Percentiles rank a stretch among this genome's conserved stretches.
phyloP scores from a whole-genome alignment of 495 filamentous ascomycete genomes.

The Penicillium coffeae region DNA sequence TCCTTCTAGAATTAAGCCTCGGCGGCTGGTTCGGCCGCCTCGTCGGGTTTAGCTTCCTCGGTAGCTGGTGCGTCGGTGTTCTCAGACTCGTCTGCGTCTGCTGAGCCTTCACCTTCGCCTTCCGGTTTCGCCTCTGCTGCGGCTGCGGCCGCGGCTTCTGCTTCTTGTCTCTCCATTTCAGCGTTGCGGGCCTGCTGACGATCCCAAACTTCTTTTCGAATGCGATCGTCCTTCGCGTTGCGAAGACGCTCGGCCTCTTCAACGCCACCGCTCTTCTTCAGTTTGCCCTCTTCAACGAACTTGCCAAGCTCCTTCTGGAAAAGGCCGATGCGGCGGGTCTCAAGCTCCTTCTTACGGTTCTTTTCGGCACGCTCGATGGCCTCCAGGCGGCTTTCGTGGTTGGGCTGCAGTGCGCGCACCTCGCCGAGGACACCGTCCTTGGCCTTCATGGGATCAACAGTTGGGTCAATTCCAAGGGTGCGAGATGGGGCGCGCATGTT shows the following conservation, averaged over 20 bases:
- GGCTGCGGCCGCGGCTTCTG: slow-evolving; percentile 20
- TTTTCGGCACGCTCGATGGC: slow-evolving; percentile 95
- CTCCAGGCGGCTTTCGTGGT: slow-evolving; percentile 87
- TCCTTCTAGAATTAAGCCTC: slow-evolving; percentile 1
- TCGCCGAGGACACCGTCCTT: slow-evolving; percentile 91
- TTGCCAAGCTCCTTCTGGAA: slow-evolving; percentile 83
- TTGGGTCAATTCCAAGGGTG: slow-evolving; percentile 60
- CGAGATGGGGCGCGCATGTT: slow-evolving; percentile 49
- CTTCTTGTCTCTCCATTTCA: slow-evolving; percentile 34
- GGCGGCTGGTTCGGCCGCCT: neutral
- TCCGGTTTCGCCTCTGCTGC: slow-evolving; percentile 13
- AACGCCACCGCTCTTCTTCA: slow-evolving; percentile 93
- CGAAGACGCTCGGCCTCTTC: slow-evolving; percentile 89
- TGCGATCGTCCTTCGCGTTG: slow-evolving; percentile 81
- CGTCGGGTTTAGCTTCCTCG: slow-evolving; percentile 8
- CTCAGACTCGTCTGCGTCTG: neutral
- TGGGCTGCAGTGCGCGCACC: slow-evolving; percentile 89
- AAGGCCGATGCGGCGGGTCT: slow-evolving; percentile 67
- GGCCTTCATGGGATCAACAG: slow-evolving; percentile 69
- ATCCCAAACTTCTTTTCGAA: slow-evolving; percentile 82
- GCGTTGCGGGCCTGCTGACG: slow-evolving; percentile 52
- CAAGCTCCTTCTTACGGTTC: slow-evolving; percentile 80
- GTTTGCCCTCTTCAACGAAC: slow-evolving; percentile 86
- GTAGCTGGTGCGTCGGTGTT: slow-evolving; percentile 3
- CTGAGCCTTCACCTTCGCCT: slow-evolving; percentile 9